These are phyloP conservation scores for Clitopilus passeckerianus DNA, from an alignment of 768 basidiomycete genomes.

Conservation along the genomic window DNA sequence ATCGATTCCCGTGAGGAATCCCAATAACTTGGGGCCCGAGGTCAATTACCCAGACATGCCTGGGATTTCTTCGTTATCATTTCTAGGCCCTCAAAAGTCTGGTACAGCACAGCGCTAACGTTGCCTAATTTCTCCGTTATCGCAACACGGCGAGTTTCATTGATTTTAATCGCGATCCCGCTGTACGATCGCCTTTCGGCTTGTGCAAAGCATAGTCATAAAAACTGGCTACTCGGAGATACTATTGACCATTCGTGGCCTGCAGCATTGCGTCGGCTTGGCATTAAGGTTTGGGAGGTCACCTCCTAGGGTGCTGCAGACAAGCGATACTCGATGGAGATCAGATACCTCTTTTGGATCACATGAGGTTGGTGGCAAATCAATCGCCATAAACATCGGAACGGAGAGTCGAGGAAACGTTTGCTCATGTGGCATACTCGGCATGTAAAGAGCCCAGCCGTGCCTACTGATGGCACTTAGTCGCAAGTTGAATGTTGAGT, in stretches of 20 bases:
- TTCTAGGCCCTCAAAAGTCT: background rate
- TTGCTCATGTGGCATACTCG: constrained; percentile 31
- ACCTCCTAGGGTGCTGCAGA: constrained; percentile 1
- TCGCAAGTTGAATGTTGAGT: constrained; percentile 16
- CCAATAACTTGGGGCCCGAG: background rate
- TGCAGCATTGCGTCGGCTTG: constrained; percentile 6
- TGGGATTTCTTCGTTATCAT: background rate
- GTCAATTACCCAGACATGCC: background rate
- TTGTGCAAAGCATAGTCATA: background rate
- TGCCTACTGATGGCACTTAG: constrained; percentile 21
- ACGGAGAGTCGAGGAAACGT: constrained; percentile 22
- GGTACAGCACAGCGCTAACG: background rate
- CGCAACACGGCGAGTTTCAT: background rate
- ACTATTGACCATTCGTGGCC: background rate
- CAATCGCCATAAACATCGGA: constrained; percentile 29
- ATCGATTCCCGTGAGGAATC: background rate
- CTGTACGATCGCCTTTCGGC: background rate
- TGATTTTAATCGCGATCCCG: background rate
- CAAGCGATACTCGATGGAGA: constrained; percentile 8
- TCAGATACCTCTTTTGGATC: constrained; percentile 16
- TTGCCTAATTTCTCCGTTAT: background rate
- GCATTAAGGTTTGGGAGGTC: constrained; percentile 7
- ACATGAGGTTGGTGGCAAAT: constrained; percentile 21
- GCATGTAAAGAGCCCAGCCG: constrained; percentile 22
- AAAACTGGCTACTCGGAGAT: background rate